Evolutionary conservation across 352 stramenopile species (phyloP), one percentile per base, ranked within the genome.

Genomic region (Phytopythium vexans): DNA sequence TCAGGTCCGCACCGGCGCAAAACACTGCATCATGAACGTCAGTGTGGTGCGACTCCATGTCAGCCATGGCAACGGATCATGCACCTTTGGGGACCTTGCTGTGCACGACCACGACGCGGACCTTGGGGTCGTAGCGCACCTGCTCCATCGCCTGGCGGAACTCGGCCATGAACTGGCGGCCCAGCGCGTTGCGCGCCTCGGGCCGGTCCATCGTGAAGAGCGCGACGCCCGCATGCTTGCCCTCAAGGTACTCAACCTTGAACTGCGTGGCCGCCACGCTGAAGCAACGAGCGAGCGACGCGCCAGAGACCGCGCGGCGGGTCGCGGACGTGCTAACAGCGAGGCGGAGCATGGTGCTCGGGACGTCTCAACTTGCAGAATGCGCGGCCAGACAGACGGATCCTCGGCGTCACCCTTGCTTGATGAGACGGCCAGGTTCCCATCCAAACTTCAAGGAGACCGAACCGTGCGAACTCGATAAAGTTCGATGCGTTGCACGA

Each of bases 1-100:
- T 97, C 12, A 97, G 58, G 45, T 97, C 89, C 21, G 86, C 89
- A 7, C 89, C 89, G 7, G 88, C 89, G 39, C 88, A 97, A 58
- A 97, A 97, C 12, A 96, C 88, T 72, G 15, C 32, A 21, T 15
- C 11, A 35, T 35, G n/a, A 16, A 32, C 6, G n/a, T 43, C 3
- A 40, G 5, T 27, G 2, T 27, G 21, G 2, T 27, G 21, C 21
- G 21, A 27, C 21, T 27, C 21, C 21, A 27, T 27, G 49, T 27
- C 8, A 55, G 41, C 8, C 31, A 31, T 8, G 21, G 39, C 9
- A 3, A 42, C 16, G 6, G 21, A 27, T 27, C 21, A 27, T 27
- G 21, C 21, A 77, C 67, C 64, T 72, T 82, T 89, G 11, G 68
- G 61, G 7, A 94, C 80, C 1, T 63, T 74, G 42, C 83, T 94